Conservation (phyloP, 208 protist species). For the Strigomonas culicis region DNA sequence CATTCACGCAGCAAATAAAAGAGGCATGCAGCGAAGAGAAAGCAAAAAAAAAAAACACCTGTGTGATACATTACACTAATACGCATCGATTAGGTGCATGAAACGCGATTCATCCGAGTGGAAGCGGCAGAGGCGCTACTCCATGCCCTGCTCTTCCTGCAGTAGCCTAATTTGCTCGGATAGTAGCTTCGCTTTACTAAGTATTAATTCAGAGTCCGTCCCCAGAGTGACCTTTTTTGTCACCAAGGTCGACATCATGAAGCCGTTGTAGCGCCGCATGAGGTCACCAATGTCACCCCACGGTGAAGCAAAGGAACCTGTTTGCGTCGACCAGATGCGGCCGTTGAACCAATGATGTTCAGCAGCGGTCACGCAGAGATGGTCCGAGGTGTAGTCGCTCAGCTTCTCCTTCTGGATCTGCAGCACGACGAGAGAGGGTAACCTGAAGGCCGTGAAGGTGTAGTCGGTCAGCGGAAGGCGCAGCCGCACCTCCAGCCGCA, state of each 20-base stretch:
- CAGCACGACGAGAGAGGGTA: conserved; percentile 47
- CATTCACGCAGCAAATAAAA: too few species aligned
- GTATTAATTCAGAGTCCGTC: conserved; percentile 17
- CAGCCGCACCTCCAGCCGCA: conserved; percentile 30
- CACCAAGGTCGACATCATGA: conserved; percentile 40
- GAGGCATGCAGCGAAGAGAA: too few species aligned
- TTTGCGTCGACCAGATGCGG: conserved; percentile 47
- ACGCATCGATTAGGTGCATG: neutral
- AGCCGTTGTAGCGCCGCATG: conserved; percentile 54
- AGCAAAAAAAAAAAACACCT: neutral
- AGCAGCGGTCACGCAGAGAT: conserved; percentile 31
- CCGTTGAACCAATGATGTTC: conserved; percentile 83
- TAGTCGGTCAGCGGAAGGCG: conserved; percentile 40
- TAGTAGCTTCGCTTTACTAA: conserved; percentile 10
- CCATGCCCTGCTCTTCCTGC: conserved; percentile 23
- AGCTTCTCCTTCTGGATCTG: conserved; percentile 34
- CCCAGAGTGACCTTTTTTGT: conserved; percentile 34
- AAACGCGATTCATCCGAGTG: too few species aligned
- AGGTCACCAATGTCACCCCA: conserved; percentile 73
- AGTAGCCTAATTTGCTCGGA: conserved; percentile 17
- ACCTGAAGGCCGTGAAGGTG: conserved; percentile 4
- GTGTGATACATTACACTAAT: neutral
- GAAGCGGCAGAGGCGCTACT: too few species aligned
- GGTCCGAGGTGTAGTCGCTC: neutral
- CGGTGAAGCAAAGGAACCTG: conserved; percentile 34